Percentiles rank a stretch among this genome's conserved stretches.
phyloP scores from a whole-genome alignment of 164 flowering plant genomes.

The Malania oleifera region DNA sequence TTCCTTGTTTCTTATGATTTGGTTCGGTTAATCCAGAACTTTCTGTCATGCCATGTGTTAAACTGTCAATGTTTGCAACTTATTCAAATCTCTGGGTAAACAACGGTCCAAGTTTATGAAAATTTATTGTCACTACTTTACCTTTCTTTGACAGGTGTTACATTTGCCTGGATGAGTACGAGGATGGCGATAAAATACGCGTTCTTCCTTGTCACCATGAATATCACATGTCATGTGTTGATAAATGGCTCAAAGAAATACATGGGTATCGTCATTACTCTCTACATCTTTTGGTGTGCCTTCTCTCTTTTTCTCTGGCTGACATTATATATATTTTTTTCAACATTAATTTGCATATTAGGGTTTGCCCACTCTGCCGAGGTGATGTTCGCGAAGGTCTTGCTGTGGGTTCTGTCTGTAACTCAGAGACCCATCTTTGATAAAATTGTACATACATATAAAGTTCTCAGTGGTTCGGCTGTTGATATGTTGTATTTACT shows the following conservation, averaged over 20 bases:
- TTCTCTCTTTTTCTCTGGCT: background rate
- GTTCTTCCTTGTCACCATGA: constrained; percentile 80
- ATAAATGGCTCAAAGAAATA: constrained; percentile 85
- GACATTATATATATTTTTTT: background rate
- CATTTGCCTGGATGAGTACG: constrained; percentile 77
- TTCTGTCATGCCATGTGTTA: no score
- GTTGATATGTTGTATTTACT: background rate
- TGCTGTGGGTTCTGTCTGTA: constrained; percentile 24
- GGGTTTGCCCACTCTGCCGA: constrained; percentile 84
- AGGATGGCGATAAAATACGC: constrained; percentile 68
- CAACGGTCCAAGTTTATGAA: no score
- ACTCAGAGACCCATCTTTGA: constrained; percentile 17
- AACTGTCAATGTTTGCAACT: no score
- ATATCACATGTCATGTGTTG: constrained; percentile 70
- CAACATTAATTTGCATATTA: constrained; percentile 19
- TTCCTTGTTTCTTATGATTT: no score
- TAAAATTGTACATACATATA: constrained; percentile 22
- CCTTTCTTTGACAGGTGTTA: constrained; percentile 67
- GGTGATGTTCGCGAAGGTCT: constrained; percentile 60
- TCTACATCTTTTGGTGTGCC: background rate
- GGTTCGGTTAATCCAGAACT: no score
- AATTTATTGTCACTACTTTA: no score
- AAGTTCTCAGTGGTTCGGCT: constrained; percentile 4
- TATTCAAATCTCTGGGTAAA: no score
- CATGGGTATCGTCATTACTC: constrained; percentile 45